A percentile compares a stretch with the other conserved stretches of the same genome.
phyloP scores from a whole-genome alignment of 2,329 filamentous ascomycete genomes.

The Arthrobotrys iridis region DNA sequence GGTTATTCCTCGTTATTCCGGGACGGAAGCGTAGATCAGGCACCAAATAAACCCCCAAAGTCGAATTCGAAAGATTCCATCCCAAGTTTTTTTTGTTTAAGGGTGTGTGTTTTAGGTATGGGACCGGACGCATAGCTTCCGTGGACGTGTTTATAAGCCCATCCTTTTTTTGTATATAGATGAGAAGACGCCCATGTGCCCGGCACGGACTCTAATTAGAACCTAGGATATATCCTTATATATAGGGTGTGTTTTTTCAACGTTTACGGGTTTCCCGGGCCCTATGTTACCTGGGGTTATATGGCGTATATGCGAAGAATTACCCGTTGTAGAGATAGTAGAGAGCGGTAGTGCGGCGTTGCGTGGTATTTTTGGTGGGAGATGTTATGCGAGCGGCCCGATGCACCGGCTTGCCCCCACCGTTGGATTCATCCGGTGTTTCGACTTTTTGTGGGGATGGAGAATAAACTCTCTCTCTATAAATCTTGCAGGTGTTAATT shows the following conservation, averaged over 20 bases:
- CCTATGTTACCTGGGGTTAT: neutral
- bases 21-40: slow-evolving; percentile 11
- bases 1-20: slow-evolving; percentile 11
- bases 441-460: neutral
- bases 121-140: too few relatives aligned
- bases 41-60: too few relatives aligned
- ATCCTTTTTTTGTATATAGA: too few relatives aligned
- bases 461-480: neutral
- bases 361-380: slow-evolving; percentile 6
- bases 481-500: neutral
- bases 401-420: slow-evolving; percentile 22
- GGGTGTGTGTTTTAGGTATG: too few relatives aligned
- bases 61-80: too few relatives aligned
- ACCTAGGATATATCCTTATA: too few relatives aligned
- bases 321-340: neutral
- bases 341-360: neutral
- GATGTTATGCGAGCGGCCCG: slow-evolving; percentile 4
- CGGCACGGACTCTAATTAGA: too few relatives aligned
- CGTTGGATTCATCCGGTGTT: slow-evolving; percentile 30
- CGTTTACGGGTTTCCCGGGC: slow-evolving; percentile 5
- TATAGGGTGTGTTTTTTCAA: too few relatives aligned
- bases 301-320: neutral
- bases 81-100: too few relatives aligned
- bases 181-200: too few relatives aligned
- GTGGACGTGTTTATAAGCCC: too few relatives aligned